phyloP scores from a whole-genome alignment of 257 asterid species.

The Nicotiana obtusifolia region DNA sequence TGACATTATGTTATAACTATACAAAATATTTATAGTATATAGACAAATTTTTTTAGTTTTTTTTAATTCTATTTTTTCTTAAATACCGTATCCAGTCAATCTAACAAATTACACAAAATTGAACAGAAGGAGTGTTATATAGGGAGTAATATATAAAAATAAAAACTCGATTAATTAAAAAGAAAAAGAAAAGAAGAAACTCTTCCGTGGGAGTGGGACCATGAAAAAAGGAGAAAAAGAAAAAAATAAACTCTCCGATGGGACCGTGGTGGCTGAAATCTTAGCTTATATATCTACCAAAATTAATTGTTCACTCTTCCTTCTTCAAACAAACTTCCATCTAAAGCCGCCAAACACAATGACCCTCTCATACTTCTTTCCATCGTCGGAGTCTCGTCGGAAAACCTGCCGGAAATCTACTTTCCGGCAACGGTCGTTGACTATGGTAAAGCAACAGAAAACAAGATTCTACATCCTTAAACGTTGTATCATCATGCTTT shows the following conservation, averaged over 20 bases:
- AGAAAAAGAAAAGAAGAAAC: background rate
- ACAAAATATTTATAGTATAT: too few relatives aligned
- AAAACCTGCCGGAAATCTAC: conserved; percentile 16
- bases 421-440: conserved; percentile 27
- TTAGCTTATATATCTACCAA: background rate
- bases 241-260: background rate
- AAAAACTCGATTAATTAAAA: too few relatives aligned
- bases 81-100: too few relatives aligned
- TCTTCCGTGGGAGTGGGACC: background rate
- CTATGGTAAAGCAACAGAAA: conserved; percentile 28
- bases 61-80: too few relatives aligned
- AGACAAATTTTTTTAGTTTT: too few relatives aligned
- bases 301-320: background rate
- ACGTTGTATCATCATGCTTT: conserved; percentile 37
- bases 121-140: too few relatives aligned
- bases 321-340: background rate
- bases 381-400: conserved; percentile 16
- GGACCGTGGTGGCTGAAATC: background rate
- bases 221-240: background rate
- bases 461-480: conserved; percentile 39
- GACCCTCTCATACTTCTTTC: background rate
- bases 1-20: too few relatives aligned
- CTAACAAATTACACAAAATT: too few relatives aligned
- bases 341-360: background rate
- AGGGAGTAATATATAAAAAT: too few relatives aligned